phyloP scores from a whole-genome alignment of 495 filamentous ascomycete species.

The Baudoinia panamericana region DNA sequence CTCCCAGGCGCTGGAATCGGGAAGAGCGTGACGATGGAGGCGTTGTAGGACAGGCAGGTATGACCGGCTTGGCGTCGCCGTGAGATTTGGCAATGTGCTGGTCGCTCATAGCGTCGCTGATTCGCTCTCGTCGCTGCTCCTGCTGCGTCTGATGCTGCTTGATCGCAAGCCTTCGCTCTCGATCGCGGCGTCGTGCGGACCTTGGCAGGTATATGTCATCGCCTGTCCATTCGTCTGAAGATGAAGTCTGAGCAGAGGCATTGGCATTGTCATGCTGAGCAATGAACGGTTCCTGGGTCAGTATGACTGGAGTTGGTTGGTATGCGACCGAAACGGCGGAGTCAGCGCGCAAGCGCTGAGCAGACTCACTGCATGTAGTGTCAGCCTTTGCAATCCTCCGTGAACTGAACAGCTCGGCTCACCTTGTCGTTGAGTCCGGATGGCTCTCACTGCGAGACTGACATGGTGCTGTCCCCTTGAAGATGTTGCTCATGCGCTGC shows the following conservation, averaged over 20 bases:
- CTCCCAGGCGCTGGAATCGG: too few relatives aligned
- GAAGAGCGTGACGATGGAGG: too few relatives aligned
- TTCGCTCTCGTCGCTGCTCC: not conserved
- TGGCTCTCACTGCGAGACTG: not conserved
- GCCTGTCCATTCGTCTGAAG: constrained; percentile 11
- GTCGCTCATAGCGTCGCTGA: too few relatives aligned
- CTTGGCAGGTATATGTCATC: constrained; percentile 16
- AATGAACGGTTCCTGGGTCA: not conserved
- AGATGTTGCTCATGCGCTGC: constrained; percentile 4
- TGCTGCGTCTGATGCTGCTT: not conserved
- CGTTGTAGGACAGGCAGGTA: too few relatives aligned
- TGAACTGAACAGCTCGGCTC: too few relatives aligned
- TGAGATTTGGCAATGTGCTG: too few relatives aligned
- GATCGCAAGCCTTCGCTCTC: not conserved
- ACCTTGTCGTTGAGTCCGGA: not conserved
- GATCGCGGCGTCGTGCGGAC: constrained; percentile 1
- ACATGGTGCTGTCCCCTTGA: not conserved
- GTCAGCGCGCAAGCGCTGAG: not conserved
- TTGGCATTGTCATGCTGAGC: not conserved
- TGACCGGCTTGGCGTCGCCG: too few relatives aligned
- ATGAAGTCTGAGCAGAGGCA: not conserved
- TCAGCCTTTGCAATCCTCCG: too few relatives aligned
- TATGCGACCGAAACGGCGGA: too few relatives aligned
- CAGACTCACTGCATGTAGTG: too few relatives aligned
- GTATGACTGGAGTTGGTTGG: too few relatives aligned